Percentiles rank a stretch among this genome's conserved stretches.
Conservation (phyloP, 441 rosid species). For the Populus trichocarpa region DNA sequence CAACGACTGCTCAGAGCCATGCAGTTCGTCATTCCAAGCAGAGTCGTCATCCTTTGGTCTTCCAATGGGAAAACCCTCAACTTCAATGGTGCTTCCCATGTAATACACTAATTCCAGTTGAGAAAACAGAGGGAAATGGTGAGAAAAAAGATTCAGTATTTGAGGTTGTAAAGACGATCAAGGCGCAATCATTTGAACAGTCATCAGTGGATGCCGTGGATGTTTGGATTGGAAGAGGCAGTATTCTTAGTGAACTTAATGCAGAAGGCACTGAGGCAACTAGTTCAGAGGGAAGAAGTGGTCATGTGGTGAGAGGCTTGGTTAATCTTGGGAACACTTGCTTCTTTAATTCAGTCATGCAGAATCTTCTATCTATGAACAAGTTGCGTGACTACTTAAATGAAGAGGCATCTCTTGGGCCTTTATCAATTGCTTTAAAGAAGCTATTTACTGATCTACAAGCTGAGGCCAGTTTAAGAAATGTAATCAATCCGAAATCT, state of each 20-base stretch:
- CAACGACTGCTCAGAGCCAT: constrained; percentile 73
- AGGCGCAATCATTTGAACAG: constrained; percentile 36
- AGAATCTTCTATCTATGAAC: constrained; percentile 75
- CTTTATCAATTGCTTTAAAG: constrained; percentile 63
- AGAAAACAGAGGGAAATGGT: constrained; percentile 53
- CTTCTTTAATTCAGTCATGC: constrained; percentile 92
- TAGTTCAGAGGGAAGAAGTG: constrained; percentile 43
- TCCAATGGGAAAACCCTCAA: constrained; percentile 78
- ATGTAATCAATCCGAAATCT: constrained; percentile 64
- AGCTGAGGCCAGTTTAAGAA: constrained; percentile 51
- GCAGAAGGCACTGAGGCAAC: constrained; percentile 27
- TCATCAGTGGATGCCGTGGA: constrained; percentile 50
- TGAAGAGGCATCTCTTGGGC: constrained; percentile 47
- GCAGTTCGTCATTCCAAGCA: constrained; percentile 63
- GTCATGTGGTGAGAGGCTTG: constrained; percentile 70
- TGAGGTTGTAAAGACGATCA: constrained; percentile 59
- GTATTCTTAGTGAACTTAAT: constrained; percentile 41
- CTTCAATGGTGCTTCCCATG: constrained; percentile 88
- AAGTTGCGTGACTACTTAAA: constrained; percentile 51
- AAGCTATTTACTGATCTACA: constrained; percentile 65
- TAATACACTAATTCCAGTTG: constrained; percentile 52
- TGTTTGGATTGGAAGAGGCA: constrained; percentile 60
- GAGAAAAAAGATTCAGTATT: constrained; percentile 49
- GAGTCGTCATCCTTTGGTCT: constrained; percentile 63
- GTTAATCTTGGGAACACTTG: constrained; percentile 93